Conservation (phyloP, 73 alveolate species). For the Stentor coeruleus region DNA sequence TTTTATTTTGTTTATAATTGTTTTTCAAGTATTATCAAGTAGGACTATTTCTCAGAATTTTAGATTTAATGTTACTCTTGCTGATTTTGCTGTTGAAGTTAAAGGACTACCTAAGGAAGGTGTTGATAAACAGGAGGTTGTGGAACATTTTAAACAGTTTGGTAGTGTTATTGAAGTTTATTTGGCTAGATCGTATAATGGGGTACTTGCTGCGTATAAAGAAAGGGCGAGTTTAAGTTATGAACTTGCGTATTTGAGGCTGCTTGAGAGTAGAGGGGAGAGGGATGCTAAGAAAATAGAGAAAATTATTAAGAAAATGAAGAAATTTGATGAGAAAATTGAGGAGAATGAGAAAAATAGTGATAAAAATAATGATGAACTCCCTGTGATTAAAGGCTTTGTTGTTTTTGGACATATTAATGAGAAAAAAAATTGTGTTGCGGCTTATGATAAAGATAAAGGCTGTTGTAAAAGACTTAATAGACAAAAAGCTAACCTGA, state of each 20-base stretch:
- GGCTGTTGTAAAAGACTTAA: conserved; percentile 23
- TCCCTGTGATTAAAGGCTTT: conserved; percentile 49
- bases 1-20: neutral
- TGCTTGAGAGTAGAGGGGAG: neutral
- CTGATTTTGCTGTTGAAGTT: conserved; percentile 1
- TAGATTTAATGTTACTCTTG: conserved; percentile 4
- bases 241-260: neutral
- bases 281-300: neutral
- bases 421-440: conserved; percentile 32
- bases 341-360: conserved; percentile 12
- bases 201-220: neutral
- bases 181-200: neutral
- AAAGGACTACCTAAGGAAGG: conserved; percentile 13
- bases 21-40: neutral
- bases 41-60: neutral
- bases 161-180: conserved; percentile 6
- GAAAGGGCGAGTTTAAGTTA: neutral
- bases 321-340: neutral
- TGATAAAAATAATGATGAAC: conserved; percentile 35
- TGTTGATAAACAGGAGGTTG: neutral
- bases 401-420: conserved; percentile 37
- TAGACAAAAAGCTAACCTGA: neutral
- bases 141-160: neutral
- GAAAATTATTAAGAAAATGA: neutral
- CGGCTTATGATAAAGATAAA: conserved; percentile 28